phyloP scores from a whole-genome alignment of 2,329 filamentous ascomycete species.

The Penicillium sp. region DNA sequence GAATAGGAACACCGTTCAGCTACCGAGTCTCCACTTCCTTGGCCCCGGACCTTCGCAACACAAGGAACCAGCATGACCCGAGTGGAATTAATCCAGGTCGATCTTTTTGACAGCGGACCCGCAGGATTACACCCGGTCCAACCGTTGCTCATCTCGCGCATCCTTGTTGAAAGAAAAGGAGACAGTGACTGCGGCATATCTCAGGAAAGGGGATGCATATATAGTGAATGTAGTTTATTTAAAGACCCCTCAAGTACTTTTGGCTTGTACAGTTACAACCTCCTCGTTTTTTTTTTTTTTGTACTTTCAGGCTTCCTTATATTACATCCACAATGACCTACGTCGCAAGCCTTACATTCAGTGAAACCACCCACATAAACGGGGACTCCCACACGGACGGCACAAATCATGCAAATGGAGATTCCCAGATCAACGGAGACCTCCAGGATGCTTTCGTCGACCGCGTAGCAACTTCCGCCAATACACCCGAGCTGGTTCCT shows the following conservation, averaged over 20 bases:
- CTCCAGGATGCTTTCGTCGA: slow-evolving; percentile 10
- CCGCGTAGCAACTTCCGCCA: slow-evolving; percentile 14
- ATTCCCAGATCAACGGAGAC: background rate
- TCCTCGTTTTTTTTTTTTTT: background rate
- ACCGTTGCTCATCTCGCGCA: background rate
- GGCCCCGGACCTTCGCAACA: background rate
- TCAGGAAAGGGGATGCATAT: background rate
- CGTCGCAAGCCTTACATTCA: background rate
- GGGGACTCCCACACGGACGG: background rate
- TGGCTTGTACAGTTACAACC: background rate
- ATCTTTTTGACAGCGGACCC: background rate
- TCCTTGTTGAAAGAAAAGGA: background rate
- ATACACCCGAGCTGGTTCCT: slow-evolving; percentile 14
- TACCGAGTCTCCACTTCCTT: background rate
- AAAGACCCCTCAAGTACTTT: background rate
- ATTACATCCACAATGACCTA: background rate
- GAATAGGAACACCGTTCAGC: background rate
- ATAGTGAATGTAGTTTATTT: background rate
- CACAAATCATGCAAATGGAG: background rate
- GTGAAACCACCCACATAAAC: background rate
- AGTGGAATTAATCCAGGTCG: background rate
- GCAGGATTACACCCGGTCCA: background rate
- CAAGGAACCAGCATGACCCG: background rate
- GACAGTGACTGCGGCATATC: background rate
- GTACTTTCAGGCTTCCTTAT: background rate